Percentiles rank a stretch among this genome's conserved stretches.
phyloP scores from a whole-genome alignment of 2,329 filamentous ascomycete genomes.

The Botryotinia calthae region DNA sequence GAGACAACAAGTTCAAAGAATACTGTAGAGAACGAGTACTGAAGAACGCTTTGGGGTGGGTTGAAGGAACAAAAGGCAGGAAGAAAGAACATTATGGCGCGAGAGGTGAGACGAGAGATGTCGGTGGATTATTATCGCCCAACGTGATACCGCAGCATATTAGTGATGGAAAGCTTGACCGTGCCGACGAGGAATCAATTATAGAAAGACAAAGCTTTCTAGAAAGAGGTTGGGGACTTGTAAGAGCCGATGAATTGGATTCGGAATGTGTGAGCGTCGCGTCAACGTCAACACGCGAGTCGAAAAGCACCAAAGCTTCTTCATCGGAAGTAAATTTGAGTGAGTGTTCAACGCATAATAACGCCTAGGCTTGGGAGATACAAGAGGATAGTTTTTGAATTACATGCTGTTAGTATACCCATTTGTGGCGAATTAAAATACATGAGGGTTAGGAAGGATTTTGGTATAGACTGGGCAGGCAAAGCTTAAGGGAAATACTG shows the following conservation, averaged over 20 bases:
- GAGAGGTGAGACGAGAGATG: slow-evolving; percentile 16
- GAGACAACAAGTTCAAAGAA: slow-evolving; percentile 30
- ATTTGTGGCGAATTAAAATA: neutral
- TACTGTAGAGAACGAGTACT: slow-evolving; percentile 29
- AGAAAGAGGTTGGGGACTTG: slow-evolving; percentile 15
- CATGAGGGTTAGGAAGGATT: neutral
- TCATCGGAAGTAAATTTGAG: neutral
- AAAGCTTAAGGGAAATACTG: neutral
- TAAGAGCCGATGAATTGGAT: slow-evolving; percentile 8
- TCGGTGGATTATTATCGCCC: slow-evolving; percentile 8
- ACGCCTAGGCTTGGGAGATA: neutral
- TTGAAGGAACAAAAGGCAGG: slow-evolving; percentile 21
- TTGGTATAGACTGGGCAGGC: neutral
- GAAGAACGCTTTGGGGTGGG: slow-evolving; percentile 31
- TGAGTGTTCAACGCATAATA: neutral
- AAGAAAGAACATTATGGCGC: slow-evolving; percentile 18
- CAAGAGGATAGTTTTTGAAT: neutral
- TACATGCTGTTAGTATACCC: neutral
- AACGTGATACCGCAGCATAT: neutral
- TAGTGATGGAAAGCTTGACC: neutral
- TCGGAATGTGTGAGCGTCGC: slow-evolving; percentile 17
- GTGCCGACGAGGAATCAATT: slow-evolving; percentile 4
- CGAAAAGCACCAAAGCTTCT: neutral
- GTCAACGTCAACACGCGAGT: neutral
- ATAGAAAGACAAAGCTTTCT: slow-evolving; percentile 18